phyloP scores from a whole-genome alignment of 768 basidiomycete species.

The Psilocybe cyanescens region DNA sequence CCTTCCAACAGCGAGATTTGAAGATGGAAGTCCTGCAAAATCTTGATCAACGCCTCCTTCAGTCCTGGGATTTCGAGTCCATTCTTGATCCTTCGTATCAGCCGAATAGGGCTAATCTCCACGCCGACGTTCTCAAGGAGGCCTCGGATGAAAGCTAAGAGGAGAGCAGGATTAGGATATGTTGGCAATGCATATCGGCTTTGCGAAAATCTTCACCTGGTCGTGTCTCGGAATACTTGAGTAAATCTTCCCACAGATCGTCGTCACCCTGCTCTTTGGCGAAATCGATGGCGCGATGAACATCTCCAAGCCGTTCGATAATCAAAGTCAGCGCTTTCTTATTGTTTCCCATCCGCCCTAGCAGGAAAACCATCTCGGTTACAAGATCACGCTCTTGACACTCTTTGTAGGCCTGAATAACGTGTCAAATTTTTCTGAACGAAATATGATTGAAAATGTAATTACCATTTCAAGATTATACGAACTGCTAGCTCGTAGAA shows the following conservation, averaged over 20 bases:
- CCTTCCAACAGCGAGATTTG: slow-evolving; percentile 94
- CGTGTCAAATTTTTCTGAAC: background rate
- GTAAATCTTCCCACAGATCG: slow-evolving; percentile 96
- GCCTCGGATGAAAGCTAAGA: slow-evolving; percentile 88
- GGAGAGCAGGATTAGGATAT: background rate
- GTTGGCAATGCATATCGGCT: background rate
- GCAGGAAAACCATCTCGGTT: slow-evolving; percentile 95
- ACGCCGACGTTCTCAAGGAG: slow-evolving; percentile 95
- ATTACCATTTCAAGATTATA: slow-evolving; percentile 85
- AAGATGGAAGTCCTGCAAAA: slow-evolving; percentile 93
- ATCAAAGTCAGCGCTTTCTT: slow-evolving; percentile 93
- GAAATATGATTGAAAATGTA: background rate
- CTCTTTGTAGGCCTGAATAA: slow-evolving; percentile 75
- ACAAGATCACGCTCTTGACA: slow-evolving; percentile 88
- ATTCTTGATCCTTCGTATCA: slow-evolving; percentile 94
- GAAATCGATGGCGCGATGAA: slow-evolving; percentile 94
- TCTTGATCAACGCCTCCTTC: slow-evolving; percentile 94
- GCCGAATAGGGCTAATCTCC: slow-evolving; percentile 92
- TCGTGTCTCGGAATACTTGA: slow-evolving; percentile 92
- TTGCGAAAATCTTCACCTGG: slow-evolving; percentile 58
- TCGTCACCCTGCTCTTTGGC: slow-evolving; percentile 97
- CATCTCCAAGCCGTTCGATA: slow-evolving; percentile 93
- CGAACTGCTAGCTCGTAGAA: slow-evolving; percentile 87
- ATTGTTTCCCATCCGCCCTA: slow-evolving; percentile 98
- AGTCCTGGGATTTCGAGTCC: slow-evolving; percentile 96